Base-by-base conservation (phyloP, 805 yeast species). In the Monosporozyma unispora region DNA sequence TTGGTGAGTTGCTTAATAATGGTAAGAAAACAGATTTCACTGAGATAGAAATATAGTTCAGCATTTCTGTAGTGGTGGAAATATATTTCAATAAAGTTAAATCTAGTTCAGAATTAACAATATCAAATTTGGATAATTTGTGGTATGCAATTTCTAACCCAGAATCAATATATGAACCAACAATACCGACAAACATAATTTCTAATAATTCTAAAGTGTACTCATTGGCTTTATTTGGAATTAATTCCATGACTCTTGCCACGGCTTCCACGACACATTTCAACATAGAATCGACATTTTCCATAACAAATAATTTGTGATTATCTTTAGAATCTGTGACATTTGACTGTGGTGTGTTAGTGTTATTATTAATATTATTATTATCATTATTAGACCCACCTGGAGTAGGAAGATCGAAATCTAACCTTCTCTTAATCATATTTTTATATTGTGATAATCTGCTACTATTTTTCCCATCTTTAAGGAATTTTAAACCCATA, bases 21-120 rank as follows among this genome's bases (percentile, higher is more conserved):
- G 96, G 95, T 38, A 87, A 69, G 16, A 89, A 77, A 45, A 87
- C 81, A 18, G 84, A 80, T 59, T 85, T 83, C 47, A 84, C 80
- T 50, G 87, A 80, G 2, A 85, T 77, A 0, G 96, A 81, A 1
- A 87, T 66, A 47, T 88, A 67, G 54, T 75, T 79, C 27, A 87
- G 64, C 2, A 84, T 78, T 47, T 81, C 85, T 33, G 82, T 75
- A 4, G 81, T 73, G 9, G 70, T 61, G 27, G 78, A 70, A 50
- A 85, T 73, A 19, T 77, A 71, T 33, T 65, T 64, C 48, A 86
- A 61, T 55, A 73, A 78, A 6, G 67, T 61, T 44, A 84, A 70
- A 50, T 76, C 69, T 14, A 80, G 50, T 55, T 64, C 43, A 48
- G 56, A 44, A 49, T 49, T 55, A 21, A 49, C 39, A 12, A 48